These are phyloP conservation scores for Sclerotinia glacialis DNA, from an alignment of 2,329 filamentous ascomycete species.

Conservation along the genomic window DNA sequence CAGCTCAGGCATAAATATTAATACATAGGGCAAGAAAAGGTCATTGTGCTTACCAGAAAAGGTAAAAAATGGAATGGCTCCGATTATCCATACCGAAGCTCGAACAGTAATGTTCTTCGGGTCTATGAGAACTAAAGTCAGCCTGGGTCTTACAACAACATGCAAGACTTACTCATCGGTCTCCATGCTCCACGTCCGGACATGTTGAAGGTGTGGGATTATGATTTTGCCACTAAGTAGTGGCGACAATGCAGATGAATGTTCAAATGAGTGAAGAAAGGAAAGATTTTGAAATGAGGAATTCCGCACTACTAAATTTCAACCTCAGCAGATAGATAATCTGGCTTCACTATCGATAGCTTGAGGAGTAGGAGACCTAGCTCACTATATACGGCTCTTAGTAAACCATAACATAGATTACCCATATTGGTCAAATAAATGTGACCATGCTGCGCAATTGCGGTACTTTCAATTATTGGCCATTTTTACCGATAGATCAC, in stretches of 20 bases:
- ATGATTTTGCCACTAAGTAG: neutral
- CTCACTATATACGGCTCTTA: conserved; percentile 14
- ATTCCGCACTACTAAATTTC: conserved; percentile 1
- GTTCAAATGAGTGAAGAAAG: conserved; percentile 18
- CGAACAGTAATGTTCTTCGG: conserved; percentile 21
- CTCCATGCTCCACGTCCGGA: conserved; percentile 11
- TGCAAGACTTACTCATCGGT: conserved; percentile 18
- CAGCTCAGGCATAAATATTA: neutral
- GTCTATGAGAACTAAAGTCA: neutral
- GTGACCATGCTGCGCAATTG: conserved; percentile 5
- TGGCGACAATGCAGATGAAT: neutral
- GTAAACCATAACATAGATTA: neutral
- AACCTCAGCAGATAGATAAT: conserved; percentile 6
- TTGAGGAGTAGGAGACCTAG: neutral
- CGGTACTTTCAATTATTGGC: neutral
- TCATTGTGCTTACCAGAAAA: neutral
- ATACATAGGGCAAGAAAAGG: neutral
- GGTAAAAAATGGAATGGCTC: conserved; percentile 17
- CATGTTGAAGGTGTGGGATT: conserved; percentile 10
- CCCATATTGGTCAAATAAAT: neutral
- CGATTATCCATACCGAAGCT: conserved; percentile 13
- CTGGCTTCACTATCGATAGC: neutral
- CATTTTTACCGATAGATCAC: conserved; percentile 5
- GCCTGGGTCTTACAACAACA: neutral
- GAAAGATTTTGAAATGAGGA: neutral